These are phyloP conservation scores for Rhodosporidiobolus sp. DNA, from an alignment of 768 basidiomycete genomes.

Conservation along the genomic window DNA sequence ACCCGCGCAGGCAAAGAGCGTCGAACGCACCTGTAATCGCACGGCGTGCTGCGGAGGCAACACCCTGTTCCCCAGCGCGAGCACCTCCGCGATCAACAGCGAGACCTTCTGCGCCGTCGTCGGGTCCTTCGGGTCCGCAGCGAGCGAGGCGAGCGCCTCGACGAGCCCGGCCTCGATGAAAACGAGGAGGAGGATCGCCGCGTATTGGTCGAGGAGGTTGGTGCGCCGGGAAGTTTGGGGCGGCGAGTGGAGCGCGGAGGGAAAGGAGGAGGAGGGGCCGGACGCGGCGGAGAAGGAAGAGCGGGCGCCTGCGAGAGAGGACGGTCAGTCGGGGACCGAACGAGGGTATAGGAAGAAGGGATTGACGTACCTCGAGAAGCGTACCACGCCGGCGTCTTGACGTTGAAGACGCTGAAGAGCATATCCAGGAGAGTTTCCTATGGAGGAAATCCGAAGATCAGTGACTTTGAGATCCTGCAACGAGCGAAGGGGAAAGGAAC, in stretches of 20 bases:
- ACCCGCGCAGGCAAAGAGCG: not conserved
- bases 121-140: constrained; percentile 64
- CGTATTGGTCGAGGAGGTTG: constrained; percentile 88
- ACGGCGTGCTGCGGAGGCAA: constrained; percentile 78
- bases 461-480: no score
- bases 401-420: constrained; percentile 88
- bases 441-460: no score
- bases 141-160: constrained; percentile 82
- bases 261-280: not conserved
- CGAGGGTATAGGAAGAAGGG: not conserved
- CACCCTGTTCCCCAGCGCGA: constrained; percentile 82
- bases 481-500: not conserved
- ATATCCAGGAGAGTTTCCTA: constrained; percentile 91
- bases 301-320: constrained; percentile 3
- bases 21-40: constrained; percentile 65
- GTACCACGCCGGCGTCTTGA: constrained; percentile 89
- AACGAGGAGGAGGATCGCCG: constrained; percentile 76
- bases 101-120: constrained; percentile 66
- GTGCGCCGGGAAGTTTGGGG: constrained; percentile 48
- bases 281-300: not conserved
- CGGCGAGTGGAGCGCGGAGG: constrained; percentile 16
- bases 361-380: constrained; percentile 55
- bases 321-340: not conserved
- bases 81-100: constrained; percentile 80
- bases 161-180: constrained; percentile 82